Evolutionary conservation across 2,329 filamentous ascomycete genomes (phyloP).

Genomic region (Endoconidiophora laricicola): DNA sequence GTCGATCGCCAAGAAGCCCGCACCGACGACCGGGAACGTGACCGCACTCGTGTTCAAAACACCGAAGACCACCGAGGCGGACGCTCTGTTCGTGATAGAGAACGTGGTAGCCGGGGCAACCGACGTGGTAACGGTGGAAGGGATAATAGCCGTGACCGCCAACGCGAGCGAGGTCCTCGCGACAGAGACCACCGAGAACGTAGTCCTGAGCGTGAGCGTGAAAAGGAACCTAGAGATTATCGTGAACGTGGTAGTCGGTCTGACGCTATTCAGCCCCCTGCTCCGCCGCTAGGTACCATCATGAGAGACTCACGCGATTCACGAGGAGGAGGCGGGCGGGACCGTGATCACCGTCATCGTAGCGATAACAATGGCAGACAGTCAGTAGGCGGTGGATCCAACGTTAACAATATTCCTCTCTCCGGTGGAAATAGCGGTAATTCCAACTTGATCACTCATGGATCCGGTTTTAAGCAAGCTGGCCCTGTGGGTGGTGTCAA

Average conservation of each 20-base stretch:
- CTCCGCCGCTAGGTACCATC: constrained; percentile 11
- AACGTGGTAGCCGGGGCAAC: constrained; percentile 26
- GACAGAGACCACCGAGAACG: constrained; percentile 28
- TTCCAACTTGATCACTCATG: background rate
- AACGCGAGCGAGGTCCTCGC: constrained; percentile 22
- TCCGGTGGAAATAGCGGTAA: background rate
- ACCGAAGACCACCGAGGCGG: constrained; percentile 22
- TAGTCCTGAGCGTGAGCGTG: constrained; percentile 29
- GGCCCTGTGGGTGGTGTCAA: constrained; percentile 10
- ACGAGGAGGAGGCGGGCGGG: constrained; percentile 13
- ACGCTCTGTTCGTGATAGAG: constrained; percentile 28
- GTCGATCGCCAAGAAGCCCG: constrained; percentile 19
- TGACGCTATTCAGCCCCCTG: constrained; percentile 15
- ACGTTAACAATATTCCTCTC: constrained; percentile 9
- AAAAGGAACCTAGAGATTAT: constrained; percentile 30
- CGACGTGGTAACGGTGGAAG: constrained; percentile 24
- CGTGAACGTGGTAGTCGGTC: constrained; percentile 23
- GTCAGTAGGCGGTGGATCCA: background rate
- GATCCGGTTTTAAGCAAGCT: background rate
- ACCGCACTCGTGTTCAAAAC: constrained; percentile 21
- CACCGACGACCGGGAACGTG: constrained; percentile 17
- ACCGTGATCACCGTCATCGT: constrained; percentile 12
- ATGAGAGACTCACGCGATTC: constrained; percentile 16
- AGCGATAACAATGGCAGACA: background rate
- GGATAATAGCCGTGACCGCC: constrained; percentile 33